Evolutionary conservation across 495 filamentous ascomycete genomes (phyloP).

Genomic region (Aspergillus homomorphus): DNA sequence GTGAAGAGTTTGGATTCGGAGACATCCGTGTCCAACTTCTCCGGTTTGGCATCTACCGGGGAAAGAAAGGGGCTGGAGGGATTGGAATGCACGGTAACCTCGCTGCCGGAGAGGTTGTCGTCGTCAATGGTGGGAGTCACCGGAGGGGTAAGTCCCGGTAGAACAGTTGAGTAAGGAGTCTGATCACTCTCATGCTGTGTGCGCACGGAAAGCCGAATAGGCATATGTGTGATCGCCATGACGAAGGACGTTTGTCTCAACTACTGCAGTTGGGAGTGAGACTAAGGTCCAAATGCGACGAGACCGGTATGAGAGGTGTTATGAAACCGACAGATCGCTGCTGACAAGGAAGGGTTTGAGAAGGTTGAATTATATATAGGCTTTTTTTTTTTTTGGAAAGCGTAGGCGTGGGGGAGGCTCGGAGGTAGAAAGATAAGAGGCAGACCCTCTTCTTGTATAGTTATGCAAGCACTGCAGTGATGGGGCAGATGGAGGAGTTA

Average conservation of each 20-base stretch:
- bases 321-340: neutral
- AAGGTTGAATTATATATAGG: neutral
- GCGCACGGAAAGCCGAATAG: conserved; percentile 32
- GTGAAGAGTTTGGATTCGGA: conserved; percentile 26
- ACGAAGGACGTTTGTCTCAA: neutral
- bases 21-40: neutral
- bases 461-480: neutral
- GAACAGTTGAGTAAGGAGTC: conserved; percentile 12
- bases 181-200: conserved; percentile 22
- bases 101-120: conserved; percentile 15
- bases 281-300: neutral
- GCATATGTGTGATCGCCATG: conserved; percentile 13
- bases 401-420: too few relatives aligned
- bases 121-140: conserved; percentile 36
- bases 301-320: neutral
- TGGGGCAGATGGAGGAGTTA: neutral
- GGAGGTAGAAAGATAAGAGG: neutral
- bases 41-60: conserved; percentile 3
- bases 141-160: conserved; percentile 34
- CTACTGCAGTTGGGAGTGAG: neutral
- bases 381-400: too few relatives aligned
- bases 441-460: neutral
- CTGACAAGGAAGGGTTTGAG: neutral
- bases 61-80: conserved; percentile 12
- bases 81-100: conserved; percentile 11